Base-by-base conservation (phyloP, 768 basidiomycete genomes). In the Boletus vinaceobasis region DNA sequence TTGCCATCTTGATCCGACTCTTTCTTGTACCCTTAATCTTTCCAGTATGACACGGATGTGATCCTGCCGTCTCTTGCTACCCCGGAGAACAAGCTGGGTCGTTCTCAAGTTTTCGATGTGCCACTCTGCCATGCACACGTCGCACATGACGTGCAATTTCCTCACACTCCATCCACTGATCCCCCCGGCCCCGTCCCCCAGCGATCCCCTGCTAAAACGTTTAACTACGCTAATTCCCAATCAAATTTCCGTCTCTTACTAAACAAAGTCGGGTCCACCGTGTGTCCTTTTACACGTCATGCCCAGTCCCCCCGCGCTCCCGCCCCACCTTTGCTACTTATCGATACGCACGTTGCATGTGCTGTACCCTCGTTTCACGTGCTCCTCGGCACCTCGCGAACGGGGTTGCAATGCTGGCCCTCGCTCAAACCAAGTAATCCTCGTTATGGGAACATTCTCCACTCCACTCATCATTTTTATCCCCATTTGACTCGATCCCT, bases 161-260 rank as follows among this genome's bases (percentile, higher is more conserved):
- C 42, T 31, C 45, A 37, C 29, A 36, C 43, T 21, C 36, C 47
- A 37, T 43, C 47, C 27, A 14, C 43, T 50, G 49, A 51, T 37
- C 17, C 0, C 33, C 32, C 57, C 59, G 57, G 59, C 17, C 54
- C 65, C 61, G 59, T 58, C 48, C 36, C 27, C 39, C 33, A 67
- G 56, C 53, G 58, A 65, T 59, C 59, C 29, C 39, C 52, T 67
- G 62, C 49, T 48, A 60, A 69, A 68, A 69, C 60, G 69, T 59
- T 54, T 69, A 67, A 69, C 62, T 55, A 71, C 54, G 59, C 52
- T 71, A 69, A 71, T 65, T 69, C 52, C 23, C 57, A 64, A 67
- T 68, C 61, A 56, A 58, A 55, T 64, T 37, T 58, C 59, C 55
- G 57, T 53, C 38, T 61, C 54, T 59, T 61, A 66, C 66, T 40